phyloP scores from a whole-genome alignment of 1,284 basidiomycete species.

The Xanthoconium separans region DNA sequence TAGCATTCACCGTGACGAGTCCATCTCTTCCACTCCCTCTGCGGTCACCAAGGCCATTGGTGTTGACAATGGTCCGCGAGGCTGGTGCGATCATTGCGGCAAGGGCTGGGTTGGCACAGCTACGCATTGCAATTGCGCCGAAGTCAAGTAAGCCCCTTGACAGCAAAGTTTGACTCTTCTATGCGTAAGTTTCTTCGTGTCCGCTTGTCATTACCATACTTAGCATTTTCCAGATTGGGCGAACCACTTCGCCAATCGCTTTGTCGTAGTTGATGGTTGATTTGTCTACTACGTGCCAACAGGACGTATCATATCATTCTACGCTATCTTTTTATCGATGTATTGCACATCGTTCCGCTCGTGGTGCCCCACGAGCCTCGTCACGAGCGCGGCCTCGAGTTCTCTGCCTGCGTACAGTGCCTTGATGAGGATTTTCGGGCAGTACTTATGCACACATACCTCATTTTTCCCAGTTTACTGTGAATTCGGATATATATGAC shows the following conservation, averaged over 20 bases:
- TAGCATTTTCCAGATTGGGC: conserved; percentile 28
- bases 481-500: background rate
- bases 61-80: conserved; percentile 56
- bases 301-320: conserved; percentile 33
- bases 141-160: conserved; percentile 53
- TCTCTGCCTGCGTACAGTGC: conserved; percentile 29
- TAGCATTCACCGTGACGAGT: conserved; percentile 78
- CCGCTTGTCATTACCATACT: background rate
- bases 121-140: conserved; percentile 60
- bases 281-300: conserved; percentile 33
- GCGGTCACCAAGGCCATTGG: conserved; percentile 52
- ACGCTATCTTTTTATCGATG: conserved; percentile 52
- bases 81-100: conserved; percentile 76
- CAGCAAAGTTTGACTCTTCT: conserved; percentile 8
- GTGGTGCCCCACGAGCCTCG: conserved; percentile 45
- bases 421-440: conserved; percentile 36
- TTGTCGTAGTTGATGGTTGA: conserved; percentile 39
- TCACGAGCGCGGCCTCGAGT: conserved; percentile 59
- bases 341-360: conserved; percentile 64
- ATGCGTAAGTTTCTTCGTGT: conserved; percentile 24
- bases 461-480: background rate
- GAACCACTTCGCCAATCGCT: conserved; percentile 36
- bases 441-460: conserved; percentile 16
- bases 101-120: conserved; percentile 63
- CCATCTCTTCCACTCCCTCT: conserved; percentile 41